A percentile compares a stretch with the other conserved stretches of the same genome.
phyloP scores from a whole-genome alignment of 352 stramenopile species.

The Phytophthora aleatoria region DNA sequence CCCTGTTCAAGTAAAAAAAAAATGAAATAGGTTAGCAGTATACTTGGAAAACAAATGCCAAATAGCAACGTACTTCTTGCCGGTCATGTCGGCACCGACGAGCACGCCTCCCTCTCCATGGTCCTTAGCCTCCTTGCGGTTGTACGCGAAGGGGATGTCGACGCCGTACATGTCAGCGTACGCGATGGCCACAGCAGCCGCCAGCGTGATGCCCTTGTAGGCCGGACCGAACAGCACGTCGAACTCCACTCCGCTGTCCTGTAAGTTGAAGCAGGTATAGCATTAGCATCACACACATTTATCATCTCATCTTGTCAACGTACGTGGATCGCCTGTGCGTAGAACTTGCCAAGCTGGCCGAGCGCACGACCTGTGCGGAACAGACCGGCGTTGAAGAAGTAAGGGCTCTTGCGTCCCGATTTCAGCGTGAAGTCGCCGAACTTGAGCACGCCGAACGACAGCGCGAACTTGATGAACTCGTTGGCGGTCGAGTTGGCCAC shows the following conservation, averaged over 20 bases:
- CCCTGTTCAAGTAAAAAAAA: slow-evolving; percentile 42
- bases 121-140: slow-evolving; percentile 99
- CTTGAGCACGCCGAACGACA: slow-evolving; percentile 95
- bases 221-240: slow-evolving; percentile 99
- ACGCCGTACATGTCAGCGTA: slow-evolving; percentile 92
- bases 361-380: slow-evolving; percentile 95
- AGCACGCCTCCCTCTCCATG: slow-evolving; percentile 98
- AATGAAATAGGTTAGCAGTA: background rate
- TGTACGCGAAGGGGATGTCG: slow-evolving; percentile 97
- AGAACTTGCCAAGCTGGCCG: slow-evolving; percentile 93
- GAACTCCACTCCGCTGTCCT: slow-evolving; percentile 93
- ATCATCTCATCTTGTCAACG: slow-evolving; percentile 6
- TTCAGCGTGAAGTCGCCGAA: slow-evolving; percentile 99
- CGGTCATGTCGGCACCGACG: slow-evolving; percentile 94
- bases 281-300: background rate
- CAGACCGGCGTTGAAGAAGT: slow-evolving; percentile 99
- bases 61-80: slow-evolving; percentile 81
- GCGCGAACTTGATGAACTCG: slow-evolving; percentile 97
- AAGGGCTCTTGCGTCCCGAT: slow-evolving; percentile 96
- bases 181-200: slow-evolving; percentile 93
- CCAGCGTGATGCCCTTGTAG: slow-evolving; percentile 99
- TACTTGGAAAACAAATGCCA: background rate
- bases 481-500: slow-evolving; percentile 62
- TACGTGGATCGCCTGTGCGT: slow-evolving; percentile 94
- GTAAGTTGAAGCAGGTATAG: slow-evolving; percentile 24